phyloP scores from a whole-genome alignment of 306 rosid species.

The Calophaca sinica region DNA sequence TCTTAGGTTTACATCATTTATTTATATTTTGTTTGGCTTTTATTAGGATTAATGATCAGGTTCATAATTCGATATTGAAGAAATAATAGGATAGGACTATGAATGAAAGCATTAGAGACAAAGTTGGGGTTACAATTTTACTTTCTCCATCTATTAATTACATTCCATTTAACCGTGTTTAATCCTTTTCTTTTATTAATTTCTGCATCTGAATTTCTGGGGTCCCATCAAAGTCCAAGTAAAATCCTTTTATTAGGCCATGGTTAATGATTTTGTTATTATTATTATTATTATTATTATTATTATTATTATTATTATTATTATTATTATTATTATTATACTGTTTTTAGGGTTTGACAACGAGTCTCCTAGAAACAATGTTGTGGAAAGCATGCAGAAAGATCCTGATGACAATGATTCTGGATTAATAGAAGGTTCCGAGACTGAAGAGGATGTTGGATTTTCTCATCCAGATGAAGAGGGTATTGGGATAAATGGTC shows the following conservation, averaged over 20 bases:
- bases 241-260: slow-evolving; percentile 7
- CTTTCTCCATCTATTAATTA: not conserved
- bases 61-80: not conserved
- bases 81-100: not conserved
- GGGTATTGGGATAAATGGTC: slow-evolving; percentile 46
- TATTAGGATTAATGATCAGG: not conserved
- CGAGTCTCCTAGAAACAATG: slow-evolving; percentile 49
- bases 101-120: not conserved
- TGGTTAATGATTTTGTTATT: not conserved
- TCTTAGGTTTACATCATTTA: slow-evolving; percentile 4
- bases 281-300: too few relatives aligned
- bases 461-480: slow-evolving; percentile 63
- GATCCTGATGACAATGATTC: slow-evolving; percentile 43
- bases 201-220: not conserved
- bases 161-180: not conserved
- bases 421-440: slow-evolving; percentile 52
- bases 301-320: too few relatives aligned
- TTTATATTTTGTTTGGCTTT: not conserved
- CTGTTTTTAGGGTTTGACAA: slow-evolving; percentile 53
- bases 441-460: slow-evolving; percentile 59
- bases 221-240: slow-evolving; percentile 1
- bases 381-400: slow-evolving; percentile 41
- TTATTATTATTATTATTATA: not conserved
- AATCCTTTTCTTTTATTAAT: not conserved
- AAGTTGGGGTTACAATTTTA: not conserved